Conservation (phyloP, 768 basidiomycete genomes). For the Boletus bicolor region DNA sequence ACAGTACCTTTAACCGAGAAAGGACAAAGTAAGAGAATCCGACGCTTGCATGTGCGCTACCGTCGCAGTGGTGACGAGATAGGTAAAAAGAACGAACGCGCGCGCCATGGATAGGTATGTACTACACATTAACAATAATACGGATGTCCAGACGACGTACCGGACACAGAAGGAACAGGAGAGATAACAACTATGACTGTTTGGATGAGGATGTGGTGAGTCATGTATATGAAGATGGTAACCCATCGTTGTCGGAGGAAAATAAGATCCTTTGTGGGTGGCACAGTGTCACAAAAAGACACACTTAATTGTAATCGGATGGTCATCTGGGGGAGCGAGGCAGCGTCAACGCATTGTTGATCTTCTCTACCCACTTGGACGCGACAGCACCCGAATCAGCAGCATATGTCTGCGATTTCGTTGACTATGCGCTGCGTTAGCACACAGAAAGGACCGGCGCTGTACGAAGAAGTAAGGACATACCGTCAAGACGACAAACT, state of each 20-base stretch:
- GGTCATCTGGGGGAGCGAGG: conserved; percentile 8
- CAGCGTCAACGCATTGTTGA: conserved; percentile 32
- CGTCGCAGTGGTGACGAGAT: neutral
- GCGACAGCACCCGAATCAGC: conserved; percentile 35
- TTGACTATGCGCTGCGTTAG: conserved; percentile 33
- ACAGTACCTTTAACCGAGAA: neutral
- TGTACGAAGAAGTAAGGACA: conserved; percentile 20
- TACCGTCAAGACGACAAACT: conserved; percentile 62
- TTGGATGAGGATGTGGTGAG: neutral
- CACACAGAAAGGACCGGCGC: neutral
- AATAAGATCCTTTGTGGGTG: neutral
- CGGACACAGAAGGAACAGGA: neutral
- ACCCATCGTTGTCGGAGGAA: neutral
- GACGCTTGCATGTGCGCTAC: neutral
- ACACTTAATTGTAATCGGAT: neutral
- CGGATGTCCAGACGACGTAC: neutral
- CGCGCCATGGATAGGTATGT: neutral
- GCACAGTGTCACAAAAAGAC: neutral
- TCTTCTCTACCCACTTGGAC: conserved; percentile 39
- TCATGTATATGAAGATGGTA: neutral
- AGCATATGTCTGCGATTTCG: conserved; percentile 45
- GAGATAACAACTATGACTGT: neutral
- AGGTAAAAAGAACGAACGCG: neutral
- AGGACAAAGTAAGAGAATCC: neutral
- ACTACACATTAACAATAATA: neutral